Evolutionary conservation across 495 filamentous ascomycete genomes (phyloP).

Genomic region (Penicillium paradoxum): DNA sequence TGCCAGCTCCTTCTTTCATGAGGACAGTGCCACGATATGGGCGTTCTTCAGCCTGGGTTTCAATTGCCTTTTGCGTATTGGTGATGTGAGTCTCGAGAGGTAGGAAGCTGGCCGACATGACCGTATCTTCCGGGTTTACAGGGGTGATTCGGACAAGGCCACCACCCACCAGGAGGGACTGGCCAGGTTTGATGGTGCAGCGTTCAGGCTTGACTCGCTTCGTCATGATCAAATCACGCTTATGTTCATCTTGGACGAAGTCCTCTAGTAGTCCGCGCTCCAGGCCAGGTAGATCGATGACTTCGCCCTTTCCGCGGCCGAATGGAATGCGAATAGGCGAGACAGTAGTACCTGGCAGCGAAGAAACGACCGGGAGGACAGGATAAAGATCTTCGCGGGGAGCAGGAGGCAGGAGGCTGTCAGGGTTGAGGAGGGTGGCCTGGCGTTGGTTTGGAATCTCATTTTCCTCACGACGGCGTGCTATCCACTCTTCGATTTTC

Average conservation of each 20-base stretch:
- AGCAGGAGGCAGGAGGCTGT: slow-evolving; percentile 64
- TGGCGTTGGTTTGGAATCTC: slow-evolving; percentile 13
- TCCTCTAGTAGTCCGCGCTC: slow-evolving; percentile 64
- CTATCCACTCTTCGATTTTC: slow-evolving; percentile 33
- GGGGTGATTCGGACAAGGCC: slow-evolving; percentile 89
- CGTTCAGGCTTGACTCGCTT: slow-evolving; percentile 63
- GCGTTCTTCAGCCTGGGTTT: slow-evolving; percentile 52
- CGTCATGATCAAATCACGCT: slow-evolving; percentile 68
- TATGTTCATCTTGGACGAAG: slow-evolving; percentile 60
- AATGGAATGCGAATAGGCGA: slow-evolving; percentile 89
- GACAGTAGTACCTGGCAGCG: slow-evolving; percentile 88
- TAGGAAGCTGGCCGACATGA: slow-evolving; percentile 75
- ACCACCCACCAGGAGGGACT: slow-evolving; percentile 77
- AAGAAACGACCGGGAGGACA: slow-evolving; percentile 74
- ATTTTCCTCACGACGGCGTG: slow-evolving; percentile 23
- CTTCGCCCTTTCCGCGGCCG: slow-evolving; percentile 75
- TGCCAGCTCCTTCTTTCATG: slow-evolving; percentile 49
- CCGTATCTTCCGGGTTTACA: slow-evolving; percentile 51
- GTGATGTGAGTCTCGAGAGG: slow-evolving; percentile 69
- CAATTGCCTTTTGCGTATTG: slow-evolving; percentile 69
- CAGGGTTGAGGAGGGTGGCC: slow-evolving; percentile 16
- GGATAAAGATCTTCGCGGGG: slow-evolving; percentile 69
- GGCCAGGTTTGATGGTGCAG: slow-evolving; percentile 64
- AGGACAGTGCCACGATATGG: slow-evolving; percentile 56
- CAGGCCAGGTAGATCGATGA: slow-evolving; percentile 92